Base-by-base conservation (phyloP, 2,329 filamentous ascomycete genomes). In the Fusarium kyushuense region DNA sequence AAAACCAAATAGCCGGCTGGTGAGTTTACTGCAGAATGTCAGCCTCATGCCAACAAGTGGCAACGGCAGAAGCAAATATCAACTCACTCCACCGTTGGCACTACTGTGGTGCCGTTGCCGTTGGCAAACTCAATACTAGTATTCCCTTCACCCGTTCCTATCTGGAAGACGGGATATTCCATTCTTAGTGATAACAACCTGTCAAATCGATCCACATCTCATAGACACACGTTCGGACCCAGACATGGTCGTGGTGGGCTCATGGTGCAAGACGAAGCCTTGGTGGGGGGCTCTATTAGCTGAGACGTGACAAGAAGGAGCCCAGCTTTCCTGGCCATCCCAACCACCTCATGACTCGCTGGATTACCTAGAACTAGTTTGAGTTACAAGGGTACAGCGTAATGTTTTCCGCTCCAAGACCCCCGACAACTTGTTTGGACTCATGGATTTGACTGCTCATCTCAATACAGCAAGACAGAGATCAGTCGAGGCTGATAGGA, bases 371-470 rank as follows among this genome's bases (percentile, higher is more conserved):
- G 42, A 47, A 46, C 27, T 35, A 62, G 43, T 19, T 36, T 30
- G 25, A 40, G 46, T 55, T 67, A 41, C 57, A 58, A 49, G 62
- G 57, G 35, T 58, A 14, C 19, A 58, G 56, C 19, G 62, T 67
- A 47, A 58, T 49, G 35, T 42, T 59, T 57, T 60, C 58, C 46
- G 63, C 46, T 54, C 54, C 48, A 51, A 40, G 25, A 33, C 43
- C 60, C 65, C 60, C 46, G 55, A 43, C 40, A 36, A 36, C 43
- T 38, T 52, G 49, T 47, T 41, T 46, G 27, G 33, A 41, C 54
- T 59, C 45, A 23, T 67, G 35, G 36, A 58, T 54, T 65, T 65
- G 68, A 69, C 67, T 70, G 65, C 55, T 63, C 35, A 32, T 54
- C 54, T 54, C 16, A 41, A 40, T 35, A 55, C 45, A 35, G 43